Conservation (phyloP, 2,329 filamentous ascomycete genomes). For the Dothideomycetidae sp. region DNA sequence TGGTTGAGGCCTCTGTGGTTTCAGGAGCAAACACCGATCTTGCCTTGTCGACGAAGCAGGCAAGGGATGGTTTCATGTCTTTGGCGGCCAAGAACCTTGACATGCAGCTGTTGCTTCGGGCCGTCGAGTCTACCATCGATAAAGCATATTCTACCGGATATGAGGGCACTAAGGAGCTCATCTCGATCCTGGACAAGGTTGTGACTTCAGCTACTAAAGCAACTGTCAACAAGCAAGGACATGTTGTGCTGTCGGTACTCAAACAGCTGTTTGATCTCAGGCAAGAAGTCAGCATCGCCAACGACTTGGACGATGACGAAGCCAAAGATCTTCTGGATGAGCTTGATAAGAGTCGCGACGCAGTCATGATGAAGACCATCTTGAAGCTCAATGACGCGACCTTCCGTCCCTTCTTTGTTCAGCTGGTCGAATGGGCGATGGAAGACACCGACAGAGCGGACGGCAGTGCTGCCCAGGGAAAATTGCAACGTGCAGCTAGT, state of each 20-base stretch:
- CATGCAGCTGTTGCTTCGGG: slow-evolving; percentile 59
- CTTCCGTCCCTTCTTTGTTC: slow-evolving; percentile 81
- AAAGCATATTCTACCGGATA: slow-evolving; percentile 38
- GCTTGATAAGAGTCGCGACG: slow-evolving; percentile 44
- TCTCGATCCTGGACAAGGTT: slow-evolving; percentile 54
- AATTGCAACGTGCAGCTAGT: slow-evolving; percentile 51
- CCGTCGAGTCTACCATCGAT: slow-evolving; percentile 58
- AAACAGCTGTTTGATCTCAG: slow-evolving; percentile 51
- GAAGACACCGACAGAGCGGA: slow-evolving; percentile 46
- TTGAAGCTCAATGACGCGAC: slow-evolving; percentile 91
- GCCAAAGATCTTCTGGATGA: slow-evolving; percentile 40
- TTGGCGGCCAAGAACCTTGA: slow-evolving; percentile 66
- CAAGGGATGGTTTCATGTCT: slow-evolving; percentile 53
- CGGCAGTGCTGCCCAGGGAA: slow-evolving; percentile 14
- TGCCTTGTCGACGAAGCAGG: slow-evolving; percentile 27
- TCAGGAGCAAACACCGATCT: slow-evolving; percentile 38
- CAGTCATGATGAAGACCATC: slow-evolving; percentile 63
- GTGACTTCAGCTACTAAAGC: slow-evolving; percentile 69
- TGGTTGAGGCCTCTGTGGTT: slow-evolving; percentile 57
- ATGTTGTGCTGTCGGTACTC: slow-evolving; percentile 49
- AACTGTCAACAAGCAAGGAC: slow-evolving; percentile 59
- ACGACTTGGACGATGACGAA: slow-evolving; percentile 34
- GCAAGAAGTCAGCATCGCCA: slow-evolving; percentile 35
- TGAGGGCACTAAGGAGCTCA: slow-evolving; percentile 48
- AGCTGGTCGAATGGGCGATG: slow-evolving; percentile 69